phyloP scores from a whole-genome alignment of 768 basidiomycete species.

The Tricholoma sp. region DNA sequence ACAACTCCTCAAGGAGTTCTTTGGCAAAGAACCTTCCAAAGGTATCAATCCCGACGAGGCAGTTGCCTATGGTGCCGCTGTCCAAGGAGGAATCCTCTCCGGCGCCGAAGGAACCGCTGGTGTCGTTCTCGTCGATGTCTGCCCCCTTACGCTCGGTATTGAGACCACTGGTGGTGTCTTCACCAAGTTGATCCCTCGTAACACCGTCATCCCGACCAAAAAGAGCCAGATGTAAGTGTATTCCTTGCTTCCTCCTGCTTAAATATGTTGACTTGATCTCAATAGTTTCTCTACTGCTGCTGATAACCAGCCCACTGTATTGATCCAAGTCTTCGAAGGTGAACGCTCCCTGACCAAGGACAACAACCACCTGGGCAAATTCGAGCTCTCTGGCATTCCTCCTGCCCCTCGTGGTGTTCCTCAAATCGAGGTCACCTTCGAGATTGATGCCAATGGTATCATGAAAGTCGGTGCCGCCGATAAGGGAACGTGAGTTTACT shows the following conservation, averaged over 20 bases:
- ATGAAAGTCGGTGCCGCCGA: slow-evolving; percentile 91
- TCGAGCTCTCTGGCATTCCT: slow-evolving; percentile 89
- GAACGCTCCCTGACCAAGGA: slow-evolving; percentile 97
- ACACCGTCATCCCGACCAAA: slow-evolving; percentile 97
- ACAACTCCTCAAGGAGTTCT: slow-evolving; percentile 96
- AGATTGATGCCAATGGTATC: slow-evolving; percentile 93
- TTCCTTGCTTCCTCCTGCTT: neutral
- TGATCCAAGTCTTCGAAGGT: slow-evolving; percentile 97
- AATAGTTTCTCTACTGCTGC: slow-evolving; percentile 73
- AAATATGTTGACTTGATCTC: slow-evolving; percentile 18
- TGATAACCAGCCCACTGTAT: slow-evolving; percentile 90
- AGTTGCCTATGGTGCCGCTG: slow-evolving; percentile 97
- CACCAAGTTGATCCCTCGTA: slow-evolving; percentile 95
- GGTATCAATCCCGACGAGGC: slow-evolving; percentile 99
- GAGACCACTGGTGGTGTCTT: slow-evolving; percentile 98
- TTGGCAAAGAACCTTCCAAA: slow-evolving; percentile 97
- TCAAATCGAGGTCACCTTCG: slow-evolving; percentile 95
- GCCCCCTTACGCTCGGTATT: slow-evolving; percentile 96
- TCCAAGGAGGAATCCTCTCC: slow-evolving; percentile 97
- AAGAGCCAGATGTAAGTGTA: slow-evolving; percentile 83
- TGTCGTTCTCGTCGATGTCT: slow-evolving; percentile 93
- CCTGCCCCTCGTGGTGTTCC: slow-evolving; percentile 96
- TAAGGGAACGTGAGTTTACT: slow-evolving; percentile 76
- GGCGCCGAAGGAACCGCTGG: slow-evolving; percentile 89
- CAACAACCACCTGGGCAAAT: slow-evolving; percentile 97